A percentile compares a stretch with the other conserved stretches of the same genome.
These are phyloP conservation scores for Orychophragmus violaceus DNA, from an alignment of 345 rosid species.

Conservation along the genomic window DNA sequence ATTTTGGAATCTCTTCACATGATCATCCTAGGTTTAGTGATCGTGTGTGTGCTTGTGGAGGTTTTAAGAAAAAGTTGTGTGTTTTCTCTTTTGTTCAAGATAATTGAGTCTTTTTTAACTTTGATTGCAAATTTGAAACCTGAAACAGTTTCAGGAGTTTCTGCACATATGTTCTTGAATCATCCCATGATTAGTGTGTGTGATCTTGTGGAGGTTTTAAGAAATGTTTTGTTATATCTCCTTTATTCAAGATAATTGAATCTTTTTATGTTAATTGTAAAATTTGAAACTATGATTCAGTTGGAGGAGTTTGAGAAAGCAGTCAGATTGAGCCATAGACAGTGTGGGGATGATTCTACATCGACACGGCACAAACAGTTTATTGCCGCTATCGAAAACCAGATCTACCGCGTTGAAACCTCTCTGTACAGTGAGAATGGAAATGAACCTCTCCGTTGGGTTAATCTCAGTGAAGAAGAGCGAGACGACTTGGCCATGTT, in stretches of 20 bases:
- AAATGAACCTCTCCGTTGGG: constrained; percentile 66
- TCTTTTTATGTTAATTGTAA: neutral
- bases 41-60: constrained; percentile 3
- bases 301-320: constrained; percentile 83
- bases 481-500: constrained; percentile 72
- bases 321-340: constrained; percentile 51
- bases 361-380: constrained; percentile 65
- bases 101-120: neutral
- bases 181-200: neutral
- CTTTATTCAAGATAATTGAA: neutral
- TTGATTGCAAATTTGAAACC: neutral
- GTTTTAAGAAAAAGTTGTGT: neutral
- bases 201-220: neutral
- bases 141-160: neutral
- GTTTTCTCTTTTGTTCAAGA: neutral
- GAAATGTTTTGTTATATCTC: neutral
- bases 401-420: constrained; percentile 53
- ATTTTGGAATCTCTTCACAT: neutral
- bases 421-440: constrained; percentile 54
- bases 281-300: constrained; percentile 32
- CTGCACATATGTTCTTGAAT: neutral
- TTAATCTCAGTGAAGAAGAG: constrained; percentile 68
- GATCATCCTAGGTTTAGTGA: neutral
- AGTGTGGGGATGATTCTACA: constrained; percentile 33
- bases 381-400: constrained; percentile 56